Percentiles rank a stretch among this genome's conserved stretches.
phyloP scores from a whole-genome alignment of 2,329 filamentous ascomycete species.

The Aspergillus persii region DNA sequence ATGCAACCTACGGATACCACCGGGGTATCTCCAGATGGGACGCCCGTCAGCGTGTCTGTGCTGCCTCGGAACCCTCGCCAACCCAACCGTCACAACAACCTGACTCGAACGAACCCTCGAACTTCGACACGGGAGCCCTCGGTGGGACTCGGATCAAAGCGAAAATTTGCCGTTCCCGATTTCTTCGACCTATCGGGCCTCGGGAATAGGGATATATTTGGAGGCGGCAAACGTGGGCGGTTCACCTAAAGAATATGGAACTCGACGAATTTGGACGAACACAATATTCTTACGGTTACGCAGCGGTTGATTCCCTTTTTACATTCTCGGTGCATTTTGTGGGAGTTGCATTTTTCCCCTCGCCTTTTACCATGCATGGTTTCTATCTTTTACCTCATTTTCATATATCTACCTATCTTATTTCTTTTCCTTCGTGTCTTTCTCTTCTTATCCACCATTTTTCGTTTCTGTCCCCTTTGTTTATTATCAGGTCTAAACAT shows the following conservation, averaged over 20 bases:
- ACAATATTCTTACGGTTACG: conserved; percentile 33
- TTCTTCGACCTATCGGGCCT: conserved; percentile 51
- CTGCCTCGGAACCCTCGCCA: conserved; percentile 42
- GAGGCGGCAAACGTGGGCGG: conserved; percentile 49
- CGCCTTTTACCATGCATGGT: conserved; percentile 11
- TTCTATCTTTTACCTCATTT: conserved; percentile 9
- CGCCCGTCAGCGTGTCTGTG: conserved; percentile 44
- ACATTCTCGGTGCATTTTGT: conserved; percentile 31
- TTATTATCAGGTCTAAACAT: conserved; percentile 26
- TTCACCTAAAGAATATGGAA: conserved; percentile 38
- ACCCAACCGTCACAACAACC: conserved; percentile 39
- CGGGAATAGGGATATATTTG: conserved; percentile 43
- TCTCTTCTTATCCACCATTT: conserved; percentile 10
- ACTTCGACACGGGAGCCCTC: conserved; percentile 39
- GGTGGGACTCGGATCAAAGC: conserved; percentile 45
- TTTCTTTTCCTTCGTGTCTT: conserved; percentile 11
- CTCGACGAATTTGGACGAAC: conserved; percentile 32
- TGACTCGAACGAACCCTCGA: conserved; percentile 37
- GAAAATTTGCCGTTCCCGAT: conserved; percentile 47
- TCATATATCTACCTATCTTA: neutral
- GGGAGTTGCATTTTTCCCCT: conserved; percentile 30
- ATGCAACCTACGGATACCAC: conserved; percentile 42
- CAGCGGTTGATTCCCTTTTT: conserved; percentile 28
- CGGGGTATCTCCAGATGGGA: conserved; percentile 29
- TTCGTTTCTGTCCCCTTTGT: conserved; percentile 15